A percentile compares a stretch with the other conserved stretches of the same genome.
These are phyloP conservation scores for Soucietia sequanensis DNA, from an alignment of 805 yeast genomes.

Conservation along the genomic window DNA sequence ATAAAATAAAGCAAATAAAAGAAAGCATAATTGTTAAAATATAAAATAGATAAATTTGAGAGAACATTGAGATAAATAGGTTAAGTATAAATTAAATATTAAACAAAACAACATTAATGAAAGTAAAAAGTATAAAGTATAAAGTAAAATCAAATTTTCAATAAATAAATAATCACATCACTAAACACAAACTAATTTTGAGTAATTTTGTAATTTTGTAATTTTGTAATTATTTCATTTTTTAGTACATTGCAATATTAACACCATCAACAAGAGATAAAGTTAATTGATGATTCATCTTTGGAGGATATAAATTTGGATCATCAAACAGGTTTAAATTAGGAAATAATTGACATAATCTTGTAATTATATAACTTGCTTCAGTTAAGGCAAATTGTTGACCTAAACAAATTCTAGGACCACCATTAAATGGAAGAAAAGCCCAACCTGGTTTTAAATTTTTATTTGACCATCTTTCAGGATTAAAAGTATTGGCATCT, in stretches of 20 bases:
- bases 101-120: too few species aligned
- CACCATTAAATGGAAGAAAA: conserved; percentile 54
- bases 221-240: too few species aligned
- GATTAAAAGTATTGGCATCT: conserved; percentile 44
- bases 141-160: too few species aligned
- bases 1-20: neutral
- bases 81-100: too few species aligned
- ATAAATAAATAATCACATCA: too few species aligned
- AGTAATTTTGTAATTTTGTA: too few species aligned
- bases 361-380: conserved; percentile 42
- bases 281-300: conserved; percentile 15
- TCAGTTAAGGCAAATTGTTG: conserved; percentile 58
- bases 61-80: too few species aligned
- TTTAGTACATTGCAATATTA: conserved; percentile 11
- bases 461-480: conserved; percentile 47
- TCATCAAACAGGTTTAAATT: conserved; percentile 11
- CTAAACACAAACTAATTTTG: too few species aligned
- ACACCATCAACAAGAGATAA: conserved; percentile 13
- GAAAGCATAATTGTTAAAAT: neutral
- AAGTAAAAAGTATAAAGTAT: too few species aligned
- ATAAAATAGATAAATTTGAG: neutral
- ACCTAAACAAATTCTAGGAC: conserved; percentile 55
- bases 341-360: conserved; percentile 30
- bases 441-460: conserved; percentile 43
- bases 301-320: conserved; percentile 11